These are phyloP conservation scores for Rhizopus sp. DNA, from an alignment of 371 early-diverging fungal species.

Conservation along the genomic window DNA sequence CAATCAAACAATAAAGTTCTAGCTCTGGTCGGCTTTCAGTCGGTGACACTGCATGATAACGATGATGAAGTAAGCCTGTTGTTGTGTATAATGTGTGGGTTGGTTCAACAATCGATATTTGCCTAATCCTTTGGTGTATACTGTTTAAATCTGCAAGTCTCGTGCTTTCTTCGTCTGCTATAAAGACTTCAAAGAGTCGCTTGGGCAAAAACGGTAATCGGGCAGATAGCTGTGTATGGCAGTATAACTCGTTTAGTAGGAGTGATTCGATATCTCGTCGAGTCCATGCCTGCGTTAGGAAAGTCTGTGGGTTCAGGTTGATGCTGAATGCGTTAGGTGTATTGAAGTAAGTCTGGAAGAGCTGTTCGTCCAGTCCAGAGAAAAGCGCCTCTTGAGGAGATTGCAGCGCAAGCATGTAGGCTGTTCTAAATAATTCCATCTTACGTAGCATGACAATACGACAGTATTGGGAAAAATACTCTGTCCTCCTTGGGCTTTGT, in stretches of 20 bases:
- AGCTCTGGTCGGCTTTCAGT: conserved; percentile 17
- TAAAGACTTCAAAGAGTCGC: conserved; percentile 25
- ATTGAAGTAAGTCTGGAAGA: conserved; percentile 32
- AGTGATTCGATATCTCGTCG: conserved; percentile 31
- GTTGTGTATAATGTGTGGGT: background rate
- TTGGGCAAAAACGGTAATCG: conserved; percentile 41
- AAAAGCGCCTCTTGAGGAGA: conserved; percentile 28
- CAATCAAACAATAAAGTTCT: conserved; percentile 29
- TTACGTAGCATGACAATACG: conserved; percentile 43
- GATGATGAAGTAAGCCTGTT: background rate
- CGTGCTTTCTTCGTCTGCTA: conserved; percentile 19
- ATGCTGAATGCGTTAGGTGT: conserved; percentile 35
- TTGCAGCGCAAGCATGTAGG: conserved; percentile 28
- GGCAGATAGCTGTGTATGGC: conserved; percentile 34
- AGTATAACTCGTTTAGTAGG: conserved; percentile 32
- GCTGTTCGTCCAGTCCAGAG: conserved; percentile 25
- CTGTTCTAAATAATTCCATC: conserved; percentile 38
- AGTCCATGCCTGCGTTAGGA: conserved; percentile 5
- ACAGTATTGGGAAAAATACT: conserved; percentile 37
- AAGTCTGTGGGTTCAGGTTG: conserved; percentile 7
- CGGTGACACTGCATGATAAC: background rate
- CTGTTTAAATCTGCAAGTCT: conserved; percentile 24
- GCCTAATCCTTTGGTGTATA: conserved; percentile 27
- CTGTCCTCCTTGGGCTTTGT: conserved; percentile 13
- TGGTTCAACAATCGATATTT: background rate